Evolutionary conservation across 148 eudicot genomes (phyloP), one percentile per base, ranked within the genome.

Genomic region (Pouteria glomerata): DNA sequence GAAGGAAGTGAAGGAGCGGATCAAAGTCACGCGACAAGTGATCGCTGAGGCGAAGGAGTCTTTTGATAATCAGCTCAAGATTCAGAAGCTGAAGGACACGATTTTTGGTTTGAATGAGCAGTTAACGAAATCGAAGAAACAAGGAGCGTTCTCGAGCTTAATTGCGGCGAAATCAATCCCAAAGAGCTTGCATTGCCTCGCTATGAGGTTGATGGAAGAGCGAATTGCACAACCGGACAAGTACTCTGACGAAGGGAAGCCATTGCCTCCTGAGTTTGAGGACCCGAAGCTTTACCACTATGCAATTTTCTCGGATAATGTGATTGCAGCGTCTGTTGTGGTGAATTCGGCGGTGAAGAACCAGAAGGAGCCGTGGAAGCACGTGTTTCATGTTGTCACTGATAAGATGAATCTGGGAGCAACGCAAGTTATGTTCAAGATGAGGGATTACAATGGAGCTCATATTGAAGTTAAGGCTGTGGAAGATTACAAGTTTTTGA

Each of bases 381-480:
- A 93, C 29, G 98, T 93, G 42, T 90, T 93, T 62, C 98, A 93
- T 81, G 91, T 93, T n/a, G 98, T 93, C 71, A 93, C 98, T 11
- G 98, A 93, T 82, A 88, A 85, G 73, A 93, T 90, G 96, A 93
- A 93, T 75, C 90, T 93, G 6, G 98, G 98, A 51, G 98, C 98
- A 30, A 93, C 90, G 98, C 98, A 90, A 66, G 98, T 93, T 75
- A 93, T 90, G 94, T 85, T 93, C 83, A 90, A 88, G 79, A 84
- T 88, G 88, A 93, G 79, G 78, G 94, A 88, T 27, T 93, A 93
- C 57, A 84, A 81, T 73, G 96, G 98, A 30, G 98, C 98, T 59
- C 94, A 88, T 64, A 85, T 93, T 63, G 96, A 93, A 72, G 96
- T 93, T 31, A 93, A 93, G 85, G 93, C 98, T 0, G 89, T 86